Evolutionary conservation across 148 eudicot species (phyloP).

Genomic region (Vaccinium darrowii): DNA sequence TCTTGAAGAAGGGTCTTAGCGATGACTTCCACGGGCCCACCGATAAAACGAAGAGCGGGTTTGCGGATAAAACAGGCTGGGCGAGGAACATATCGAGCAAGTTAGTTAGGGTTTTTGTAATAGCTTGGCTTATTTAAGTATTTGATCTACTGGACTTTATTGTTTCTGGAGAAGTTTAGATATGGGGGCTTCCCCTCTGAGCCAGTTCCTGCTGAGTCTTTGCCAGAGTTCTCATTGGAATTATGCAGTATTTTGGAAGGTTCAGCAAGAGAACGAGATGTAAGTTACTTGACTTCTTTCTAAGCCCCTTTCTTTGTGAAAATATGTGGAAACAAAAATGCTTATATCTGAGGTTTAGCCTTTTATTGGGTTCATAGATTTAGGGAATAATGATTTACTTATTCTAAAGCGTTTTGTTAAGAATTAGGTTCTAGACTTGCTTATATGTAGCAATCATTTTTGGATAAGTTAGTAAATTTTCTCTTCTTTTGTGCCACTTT

Average conservation of each 20-base stretch:
- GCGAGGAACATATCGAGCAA: constrained; percentile 51
- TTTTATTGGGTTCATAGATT: not conserved
- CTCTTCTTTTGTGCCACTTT: not conserved
- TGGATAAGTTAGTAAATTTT: not conserved
- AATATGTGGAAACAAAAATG: not conserved
- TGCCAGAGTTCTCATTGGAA: constrained; percentile 63
- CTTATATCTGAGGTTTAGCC: not conserved
- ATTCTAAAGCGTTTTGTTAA: not conserved
- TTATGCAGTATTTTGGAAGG: constrained; percentile 85
- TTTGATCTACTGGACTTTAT: constrained; percentile 22
- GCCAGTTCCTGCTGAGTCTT: constrained; percentile 42
- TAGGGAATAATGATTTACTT: not conserved
- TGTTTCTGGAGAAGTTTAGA: constrained; percentile 18
- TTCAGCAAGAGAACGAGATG: constrained; percentile 46
- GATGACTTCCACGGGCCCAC: constrained; percentile 40
- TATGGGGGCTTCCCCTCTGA: constrained; percentile 41
- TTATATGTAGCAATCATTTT: not conserved
- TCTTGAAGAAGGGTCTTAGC: constrained; percentile 17
- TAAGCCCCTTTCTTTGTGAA: not conserved
- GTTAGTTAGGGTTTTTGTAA: constrained; percentile 32
- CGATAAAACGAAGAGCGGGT: constrained; percentile 52
- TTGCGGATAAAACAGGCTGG: constrained; percentile 53
- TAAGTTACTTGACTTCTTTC: constrained; percentile 38
- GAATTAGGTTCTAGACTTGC: not conserved
- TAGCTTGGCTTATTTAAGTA: constrained; percentile 19